Conservation (phyloP, 495 filamentous ascomycete species). For the Penicillium steckii region DNA sequence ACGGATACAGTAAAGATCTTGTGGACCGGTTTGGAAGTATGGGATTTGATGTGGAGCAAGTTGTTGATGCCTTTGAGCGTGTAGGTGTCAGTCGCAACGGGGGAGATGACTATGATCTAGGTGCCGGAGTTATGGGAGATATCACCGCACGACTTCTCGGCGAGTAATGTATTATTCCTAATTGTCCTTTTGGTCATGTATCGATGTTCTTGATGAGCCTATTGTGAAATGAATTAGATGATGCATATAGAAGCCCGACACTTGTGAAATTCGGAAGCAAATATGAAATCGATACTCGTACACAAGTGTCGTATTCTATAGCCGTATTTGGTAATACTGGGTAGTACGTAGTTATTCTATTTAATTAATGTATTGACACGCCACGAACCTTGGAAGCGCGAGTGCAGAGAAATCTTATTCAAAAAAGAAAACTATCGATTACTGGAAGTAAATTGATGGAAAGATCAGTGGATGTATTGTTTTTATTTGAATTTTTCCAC, state of each 20-base stretch:
- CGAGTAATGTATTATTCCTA: constrained; percentile 52
- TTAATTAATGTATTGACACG: no score
- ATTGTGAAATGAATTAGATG: neutral
- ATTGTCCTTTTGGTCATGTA: neutral
- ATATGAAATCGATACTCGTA: no score
- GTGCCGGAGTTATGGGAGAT: constrained; percentile 85
- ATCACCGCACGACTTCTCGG: constrained; percentile 82
- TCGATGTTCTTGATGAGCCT: neutral
- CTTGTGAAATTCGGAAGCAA: no score
- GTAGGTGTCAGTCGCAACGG: constrained; percentile 77
- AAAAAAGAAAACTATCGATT: no score
- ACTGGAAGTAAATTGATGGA: no score
- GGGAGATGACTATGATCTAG: constrained; percentile 78
- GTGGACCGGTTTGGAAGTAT: constrained; percentile 89
- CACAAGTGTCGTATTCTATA: no score
- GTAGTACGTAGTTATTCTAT: no score
- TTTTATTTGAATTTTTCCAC: no score
- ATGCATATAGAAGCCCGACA: constrained; percentile 4
- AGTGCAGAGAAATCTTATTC: no score
- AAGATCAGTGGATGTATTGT: no score
- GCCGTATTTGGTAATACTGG: no score
- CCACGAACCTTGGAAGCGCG: no score
- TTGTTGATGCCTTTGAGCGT: constrained; percentile 80
- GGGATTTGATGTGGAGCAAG: constrained; percentile 88
- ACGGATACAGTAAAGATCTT: constrained; percentile 83